A percentile compares a stretch with the other conserved stretches of the same genome.
These are phyloP conservation scores for Oryza nivara DNA, from an alignment of 176 grass and related monocot genomes.

Conservation along the genomic window DNA sequence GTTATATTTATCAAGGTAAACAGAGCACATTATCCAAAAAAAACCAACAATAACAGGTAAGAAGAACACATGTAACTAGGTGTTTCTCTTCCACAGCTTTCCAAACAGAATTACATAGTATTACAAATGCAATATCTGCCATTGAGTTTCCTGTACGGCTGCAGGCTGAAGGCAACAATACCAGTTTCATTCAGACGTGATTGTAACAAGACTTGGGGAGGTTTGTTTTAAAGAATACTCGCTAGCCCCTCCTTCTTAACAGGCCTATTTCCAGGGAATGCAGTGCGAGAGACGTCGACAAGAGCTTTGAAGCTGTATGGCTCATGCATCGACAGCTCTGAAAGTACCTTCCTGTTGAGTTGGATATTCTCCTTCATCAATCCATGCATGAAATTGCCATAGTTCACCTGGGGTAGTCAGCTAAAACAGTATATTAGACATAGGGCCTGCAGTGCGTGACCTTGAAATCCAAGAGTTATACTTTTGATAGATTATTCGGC, in stretches of 20 bases:
- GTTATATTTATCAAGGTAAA: constrained; percentile 2
- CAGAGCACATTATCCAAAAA: background rate
- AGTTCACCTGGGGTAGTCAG: constrained; percentile 69
- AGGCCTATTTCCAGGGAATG: constrained; percentile 78
- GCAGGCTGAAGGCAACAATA: background rate
- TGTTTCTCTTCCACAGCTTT: constrained; percentile 13
- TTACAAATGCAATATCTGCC: background rate
- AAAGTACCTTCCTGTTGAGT: constrained; percentile 89
- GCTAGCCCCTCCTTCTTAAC: constrained; percentile 76
- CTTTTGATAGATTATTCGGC: background rate
- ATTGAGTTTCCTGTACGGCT: background rate
- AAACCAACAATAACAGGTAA: background rate
- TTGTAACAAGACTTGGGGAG: background rate
- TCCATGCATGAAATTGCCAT: constrained; percentile 95
- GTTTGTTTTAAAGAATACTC: constrained; percentile 47
- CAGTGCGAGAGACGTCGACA: constrained; percentile 68
- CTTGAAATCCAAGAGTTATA: background rate
- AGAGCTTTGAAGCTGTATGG: constrained; percentile 94
- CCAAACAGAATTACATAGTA: background rate
- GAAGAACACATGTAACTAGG: constrained; percentile 7
- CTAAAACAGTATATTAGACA: constrained; percentile 7
- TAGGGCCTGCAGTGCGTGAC: background rate
- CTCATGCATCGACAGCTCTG: constrained; percentile 89
- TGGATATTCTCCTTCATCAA: constrained; percentile 95
- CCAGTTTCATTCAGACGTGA: background rate